These are phyloP conservation scores for Penicillium sp. DNA, from an alignment of 2,329 filamentous ascomycete genomes.

Conservation along the genomic window DNA sequence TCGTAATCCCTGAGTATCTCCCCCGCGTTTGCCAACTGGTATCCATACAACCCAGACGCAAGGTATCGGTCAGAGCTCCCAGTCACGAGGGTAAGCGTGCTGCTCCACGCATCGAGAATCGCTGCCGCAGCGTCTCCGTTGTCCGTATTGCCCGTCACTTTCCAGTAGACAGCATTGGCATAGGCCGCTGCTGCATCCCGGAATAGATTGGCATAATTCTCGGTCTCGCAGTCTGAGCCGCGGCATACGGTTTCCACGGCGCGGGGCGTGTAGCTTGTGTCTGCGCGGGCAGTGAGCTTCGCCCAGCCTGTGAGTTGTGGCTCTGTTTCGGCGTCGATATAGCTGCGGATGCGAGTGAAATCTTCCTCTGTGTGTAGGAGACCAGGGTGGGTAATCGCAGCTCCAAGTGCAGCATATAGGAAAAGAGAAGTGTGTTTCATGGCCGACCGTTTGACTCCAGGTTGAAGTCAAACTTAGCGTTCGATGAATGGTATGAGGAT, in stretches of 20 bases:
- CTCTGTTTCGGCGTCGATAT: slow-evolving; percentile 38
- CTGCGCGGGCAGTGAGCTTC: slow-evolving; percentile 35
- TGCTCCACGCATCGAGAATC: slow-evolving; percentile 48
- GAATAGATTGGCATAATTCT: slow-evolving; percentile 43
- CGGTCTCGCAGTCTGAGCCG: slow-evolving; percentile 32
- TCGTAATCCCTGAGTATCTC: neutral
- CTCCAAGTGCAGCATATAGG: neutral
- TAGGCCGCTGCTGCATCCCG: slow-evolving; percentile 46
- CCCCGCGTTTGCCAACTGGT: slow-evolving; percentile 3
- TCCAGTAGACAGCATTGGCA: slow-evolving; percentile 48
- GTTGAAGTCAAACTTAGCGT: neutral
- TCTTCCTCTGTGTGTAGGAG: slow-evolving; percentile 44
- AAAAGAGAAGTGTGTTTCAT: neutral
- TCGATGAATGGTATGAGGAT: neutral
- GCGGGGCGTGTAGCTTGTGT: slow-evolving; percentile 38
- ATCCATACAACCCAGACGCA: slow-evolving; percentile 4
- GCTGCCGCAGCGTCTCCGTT: slow-evolving; percentile 44
- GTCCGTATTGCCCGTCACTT: slow-evolving; percentile 41
- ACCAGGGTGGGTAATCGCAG: slow-evolving; percentile 38
- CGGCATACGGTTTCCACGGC: slow-evolving; percentile 43
- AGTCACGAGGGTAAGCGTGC: slow-evolving; percentile 38
- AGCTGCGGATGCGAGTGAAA: slow-evolving; percentile 47
- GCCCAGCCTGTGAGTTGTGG: slow-evolving; percentile 44
- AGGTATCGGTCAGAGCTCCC: slow-evolving; percentile 43
- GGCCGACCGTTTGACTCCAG: neutral